A percentile compares a stretch with the other conserved stretches of the same genome.
phyloP scores from a whole-genome alignment of 306 rosid genomes.

The Rosa lucieae region DNA sequence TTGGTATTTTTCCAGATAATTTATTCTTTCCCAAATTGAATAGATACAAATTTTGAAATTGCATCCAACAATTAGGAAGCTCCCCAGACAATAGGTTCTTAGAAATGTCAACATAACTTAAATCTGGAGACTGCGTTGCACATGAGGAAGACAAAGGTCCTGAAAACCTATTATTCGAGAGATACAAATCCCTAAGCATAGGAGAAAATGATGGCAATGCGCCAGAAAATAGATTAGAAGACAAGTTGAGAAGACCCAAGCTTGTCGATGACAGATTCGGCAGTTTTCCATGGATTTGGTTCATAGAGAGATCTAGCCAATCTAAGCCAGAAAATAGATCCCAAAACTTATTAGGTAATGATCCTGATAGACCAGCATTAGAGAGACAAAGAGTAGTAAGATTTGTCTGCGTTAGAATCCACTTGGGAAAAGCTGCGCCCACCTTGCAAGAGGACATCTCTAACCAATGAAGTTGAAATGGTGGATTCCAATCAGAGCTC shows the following conservation, averaged over 20 bases:
- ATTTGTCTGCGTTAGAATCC: neutral
- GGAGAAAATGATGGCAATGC: neutral
- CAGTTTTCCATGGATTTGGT: neutral
- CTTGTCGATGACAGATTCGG: neutral
- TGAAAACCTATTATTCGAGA: neutral
- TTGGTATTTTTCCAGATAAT: neutral
- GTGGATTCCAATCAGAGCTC: conserved; percentile 26
- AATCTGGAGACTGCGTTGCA: fast-evolving
- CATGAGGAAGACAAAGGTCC: neutral
- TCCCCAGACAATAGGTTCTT: neutral
- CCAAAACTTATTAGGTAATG: neutral
- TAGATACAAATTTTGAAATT: fast-evolving
- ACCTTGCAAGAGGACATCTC: neutral
- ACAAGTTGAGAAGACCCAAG: neutral
- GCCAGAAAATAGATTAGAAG: conserved; percentile 8
- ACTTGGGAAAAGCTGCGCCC: conserved; percentile 22
- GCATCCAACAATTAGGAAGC: neutral
- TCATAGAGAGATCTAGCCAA: neutral
- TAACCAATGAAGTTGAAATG: neutral
- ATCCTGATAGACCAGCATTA: neutral
- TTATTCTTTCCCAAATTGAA: conserved; percentile 9
- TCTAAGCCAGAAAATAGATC: neutral
- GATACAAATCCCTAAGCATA: fast-evolving
- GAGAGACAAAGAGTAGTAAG: neutral
- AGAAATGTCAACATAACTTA: neutral